Percentiles rank a stretch among this genome's conserved stretches.
phyloP scores from a whole-genome alignment of 371 early-diverging fungal species.

The Mucor sp. region DNA sequence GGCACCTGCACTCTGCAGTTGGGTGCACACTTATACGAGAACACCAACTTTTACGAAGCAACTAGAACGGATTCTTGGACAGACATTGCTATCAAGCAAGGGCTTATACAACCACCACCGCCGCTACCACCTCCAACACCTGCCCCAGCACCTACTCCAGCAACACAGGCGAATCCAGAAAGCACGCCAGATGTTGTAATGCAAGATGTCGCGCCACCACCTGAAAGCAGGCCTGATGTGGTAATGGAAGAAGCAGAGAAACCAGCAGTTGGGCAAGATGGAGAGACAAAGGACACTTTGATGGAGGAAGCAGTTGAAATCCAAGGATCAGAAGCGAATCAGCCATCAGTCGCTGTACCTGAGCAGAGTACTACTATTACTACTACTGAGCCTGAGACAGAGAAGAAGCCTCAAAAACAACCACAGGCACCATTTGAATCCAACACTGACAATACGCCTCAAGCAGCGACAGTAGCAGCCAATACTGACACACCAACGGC shows the following conservation, averaged over 20 bases:
- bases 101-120: not conserved
- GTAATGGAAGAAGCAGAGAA: not conserved
- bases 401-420: not conserved
- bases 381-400: not conserved
- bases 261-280: not conserved
- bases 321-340: not conserved
- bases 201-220: not conserved
- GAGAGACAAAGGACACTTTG: not conserved
- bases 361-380: not conserved
- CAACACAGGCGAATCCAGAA: not conserved
- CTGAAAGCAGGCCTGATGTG: not conserved
- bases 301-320: not conserved
- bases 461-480: not conserved
- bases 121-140: not conserved
- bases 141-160: not conserved
- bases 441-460: not conserved
- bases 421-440: not conserved
- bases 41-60: slow-evolving; percentile 47
- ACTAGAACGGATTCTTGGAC: slow-evolving; percentile 32
- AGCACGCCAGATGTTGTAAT: not conserved
- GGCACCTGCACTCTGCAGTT: slow-evolving; percentile 37
- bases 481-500: not conserved
- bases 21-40: slow-evolving; percentile 44
- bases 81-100: slow-evolving; percentile 9
- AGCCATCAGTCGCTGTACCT: not conserved